Evolutionary conservation across 2,329 filamentous ascomycete genomes (phyloP), one percentile per base, ranked within the genome.

Genomic region (Bisporella sp.): DNA sequence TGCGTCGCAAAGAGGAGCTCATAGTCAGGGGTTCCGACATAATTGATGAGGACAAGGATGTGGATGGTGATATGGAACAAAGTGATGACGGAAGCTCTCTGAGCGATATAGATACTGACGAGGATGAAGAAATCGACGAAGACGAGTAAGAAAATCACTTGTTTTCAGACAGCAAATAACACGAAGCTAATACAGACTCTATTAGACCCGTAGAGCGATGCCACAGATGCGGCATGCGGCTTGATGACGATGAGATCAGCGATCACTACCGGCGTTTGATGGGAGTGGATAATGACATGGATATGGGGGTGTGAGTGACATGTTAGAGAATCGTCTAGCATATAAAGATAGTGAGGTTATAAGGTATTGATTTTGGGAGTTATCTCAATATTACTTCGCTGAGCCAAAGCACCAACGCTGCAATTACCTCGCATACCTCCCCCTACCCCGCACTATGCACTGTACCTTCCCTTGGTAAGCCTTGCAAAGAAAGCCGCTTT

Each of bases 181-280:
- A 21, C n/a, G 32, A 33, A 33, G 32, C 44, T 46, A 46, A 46
- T 29, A 35, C 12, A 46, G 9, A 46, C 4, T 33, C 44, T 46
- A 30, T 33, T 46, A 46, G 44, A 46, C 37, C 32, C n/a, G 30
- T 28, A 33, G 37, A 46, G 37, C 32, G n/a, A 46, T 46, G 44
- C 44, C 44, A 46, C 30, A 46, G n/a, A 46, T 46, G 44, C 37
- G 6, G 44, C 44, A 46, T 46, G 44, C 32, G 44, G 6, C 32
- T 46, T 46, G 44, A 12, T 35, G 29, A 46, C 31, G 32, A 33
- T 46, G 44, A 32, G 5, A 46, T 46, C 35, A 46, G 11, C 32
- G 44, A 46, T 7, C 44, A 46, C 32, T 46, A 46, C 37, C 44
- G 44, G 8, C 44, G 12, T 33, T 46, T 46, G 44, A 3, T 42